Evolutionary conservation across 441 rosid species (phyloP).

Genomic region (Monsonia emarginata): DNA sequence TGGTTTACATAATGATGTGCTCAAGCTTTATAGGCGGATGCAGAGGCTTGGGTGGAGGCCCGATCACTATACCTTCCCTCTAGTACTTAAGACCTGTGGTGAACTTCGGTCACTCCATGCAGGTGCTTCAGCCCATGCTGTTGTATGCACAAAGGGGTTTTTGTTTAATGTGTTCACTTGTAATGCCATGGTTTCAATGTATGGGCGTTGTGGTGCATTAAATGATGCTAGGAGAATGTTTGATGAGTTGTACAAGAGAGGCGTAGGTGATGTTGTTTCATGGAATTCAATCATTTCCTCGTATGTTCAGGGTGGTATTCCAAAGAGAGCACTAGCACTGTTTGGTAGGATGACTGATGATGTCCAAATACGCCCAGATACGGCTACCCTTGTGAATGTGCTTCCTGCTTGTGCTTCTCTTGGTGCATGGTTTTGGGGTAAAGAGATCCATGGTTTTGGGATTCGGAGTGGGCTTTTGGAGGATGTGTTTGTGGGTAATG

Average conservation of each 20-base stretch:
- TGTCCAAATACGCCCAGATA: slow-evolving; percentile 34
- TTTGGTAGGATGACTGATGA: slow-evolving; percentile 42
- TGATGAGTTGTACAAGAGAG: slow-evolving; percentile 43
- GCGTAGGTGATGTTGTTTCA: slow-evolving; percentile 53
- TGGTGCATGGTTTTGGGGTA: slow-evolving; percentile 40
- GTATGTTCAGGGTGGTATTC: slow-evolving; percentile 41
- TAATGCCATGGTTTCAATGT: slow-evolving; percentile 60
- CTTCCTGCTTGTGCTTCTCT: slow-evolving; percentile 56
- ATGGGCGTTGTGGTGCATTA: slow-evolving; percentile 44
- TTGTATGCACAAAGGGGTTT: slow-evolving; percentile 37
- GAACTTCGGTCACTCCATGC: slow-evolving; percentile 27
- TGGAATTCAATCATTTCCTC: slow-evolving; percentile 73
- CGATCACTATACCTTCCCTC: slow-evolving; percentile 68
- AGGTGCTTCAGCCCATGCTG: slow-evolving; percentile 50
- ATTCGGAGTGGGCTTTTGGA: slow-evolving; percentile 39
- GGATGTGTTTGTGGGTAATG: slow-evolving; percentile 59
- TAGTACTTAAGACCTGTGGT: slow-evolving; percentile 70
- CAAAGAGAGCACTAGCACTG: slow-evolving; percentile 33
- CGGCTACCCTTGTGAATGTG: slow-evolving; percentile 59
- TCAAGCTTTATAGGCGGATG: slow-evolving; percentile 40
- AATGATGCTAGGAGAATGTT: slow-evolving; percentile 52
- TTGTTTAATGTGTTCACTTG: slow-evolving; percentile 57
- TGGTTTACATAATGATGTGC: slow-evolving; percentile 26
- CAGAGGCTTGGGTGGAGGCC: slow-evolving; percentile 50
- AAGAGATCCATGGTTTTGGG: slow-evolving; percentile 49